Evolutionary conservation across 106 monocot genomes (phyloP).

Genomic region (Dioscorea alata): DNA sequence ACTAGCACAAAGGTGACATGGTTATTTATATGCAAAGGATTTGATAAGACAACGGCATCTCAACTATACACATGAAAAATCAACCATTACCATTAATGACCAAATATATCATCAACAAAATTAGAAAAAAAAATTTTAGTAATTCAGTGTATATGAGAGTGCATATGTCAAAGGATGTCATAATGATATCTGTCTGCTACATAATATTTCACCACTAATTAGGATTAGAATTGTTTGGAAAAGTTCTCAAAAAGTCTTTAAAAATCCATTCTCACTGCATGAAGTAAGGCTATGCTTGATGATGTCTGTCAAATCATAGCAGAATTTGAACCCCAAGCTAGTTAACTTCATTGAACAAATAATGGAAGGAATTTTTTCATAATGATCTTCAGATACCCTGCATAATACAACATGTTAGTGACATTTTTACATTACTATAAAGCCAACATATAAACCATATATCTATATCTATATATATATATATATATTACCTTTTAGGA

Average conservation of each 20-base stretch:
- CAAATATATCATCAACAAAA: no score
- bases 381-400: conserved; percentile 7
- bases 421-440: background rate
- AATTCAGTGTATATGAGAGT: no score
- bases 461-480: background rate
- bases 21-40: no score
- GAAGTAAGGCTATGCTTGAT: conserved; percentile 23
- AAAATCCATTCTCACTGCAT: conserved; percentile 2
- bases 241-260: background rate
- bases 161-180: no score
- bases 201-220: no score
- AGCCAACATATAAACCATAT: background rate
- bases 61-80: no score
- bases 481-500: conserved; percentile 10
- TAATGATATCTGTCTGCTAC: no score
- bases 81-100: no score
- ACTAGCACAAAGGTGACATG: no score
- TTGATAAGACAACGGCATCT: no score
- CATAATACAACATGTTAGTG: background rate
- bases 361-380: conserved; percentile 1
- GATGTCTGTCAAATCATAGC: conserved; percentile 22
- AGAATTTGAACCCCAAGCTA: conserved; percentile 48
- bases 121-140: no score
- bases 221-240: no score
- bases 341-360: conserved; percentile 38